These are phyloP conservation scores for Diospyros lotus DNA, from an alignment of 148 eudicot genomes.

Conservation along the genomic window DNA sequence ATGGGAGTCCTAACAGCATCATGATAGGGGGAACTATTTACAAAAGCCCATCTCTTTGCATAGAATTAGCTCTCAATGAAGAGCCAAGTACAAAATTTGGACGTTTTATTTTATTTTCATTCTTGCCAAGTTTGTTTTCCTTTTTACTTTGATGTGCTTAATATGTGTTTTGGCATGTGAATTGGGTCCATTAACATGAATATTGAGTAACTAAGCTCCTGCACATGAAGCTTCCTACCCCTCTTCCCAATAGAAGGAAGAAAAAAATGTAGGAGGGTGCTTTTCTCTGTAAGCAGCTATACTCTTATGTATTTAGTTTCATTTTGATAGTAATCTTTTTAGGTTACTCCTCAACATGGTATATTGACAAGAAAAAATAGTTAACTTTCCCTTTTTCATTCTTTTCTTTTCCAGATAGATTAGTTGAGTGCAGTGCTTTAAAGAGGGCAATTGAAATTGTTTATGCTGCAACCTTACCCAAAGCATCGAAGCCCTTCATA, in stretches of 20 bases:
- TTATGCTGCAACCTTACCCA: constrained; percentile 89
- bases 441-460: constrained; percentile 97
- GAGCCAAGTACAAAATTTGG: background rate
- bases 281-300: background rate
- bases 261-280: background rate
- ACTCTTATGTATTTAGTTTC: background rate
- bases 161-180: background rate
- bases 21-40: background rate
- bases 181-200: background rate
- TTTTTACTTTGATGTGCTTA: no score
- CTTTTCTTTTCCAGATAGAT: constrained; percentile 53
- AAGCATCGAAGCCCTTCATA: constrained; percentile 96
- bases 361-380: background rate
- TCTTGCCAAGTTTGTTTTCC: background rate
- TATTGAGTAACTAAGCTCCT: background rate
- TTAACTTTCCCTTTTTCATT: background rate
- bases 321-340: background rate
- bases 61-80: background rate
- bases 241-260: no score
- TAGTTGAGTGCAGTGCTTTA: constrained; percentile 87
- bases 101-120: background rate
- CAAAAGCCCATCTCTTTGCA: background rate
- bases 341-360: background rate
- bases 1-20: no score
- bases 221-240: no score